phyloP scores from a whole-genome alignment of 1,284 basidiomycete species.

The Cutaneotrichosporon cyanovorans region DNA sequence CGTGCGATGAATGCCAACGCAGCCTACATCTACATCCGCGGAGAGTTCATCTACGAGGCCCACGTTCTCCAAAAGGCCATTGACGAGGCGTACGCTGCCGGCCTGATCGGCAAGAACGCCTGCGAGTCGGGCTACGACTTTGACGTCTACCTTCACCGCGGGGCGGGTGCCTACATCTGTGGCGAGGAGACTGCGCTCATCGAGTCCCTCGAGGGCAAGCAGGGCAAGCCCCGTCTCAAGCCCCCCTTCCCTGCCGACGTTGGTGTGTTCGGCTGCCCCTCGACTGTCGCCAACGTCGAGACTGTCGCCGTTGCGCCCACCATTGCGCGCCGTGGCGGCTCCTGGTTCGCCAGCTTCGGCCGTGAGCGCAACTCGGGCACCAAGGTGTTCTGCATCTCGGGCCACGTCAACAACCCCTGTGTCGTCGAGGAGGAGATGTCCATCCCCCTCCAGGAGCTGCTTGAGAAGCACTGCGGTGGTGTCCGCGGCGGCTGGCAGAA shows the following conservation, averaged over 20 bases:
- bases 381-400: slow-evolving; percentile 91
- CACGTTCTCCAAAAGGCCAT: slow-evolving; percentile 90
- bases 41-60: slow-evolving; percentile 95
- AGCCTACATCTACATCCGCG: slow-evolving; percentile 98
- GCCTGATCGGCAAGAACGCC: slow-evolving; percentile 86
- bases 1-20: slow-evolving; percentile 89
- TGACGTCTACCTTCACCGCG: slow-evolving; percentile 95
- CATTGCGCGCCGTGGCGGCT: slow-evolving; percentile 79
- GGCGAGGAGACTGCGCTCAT: slow-evolving; percentile 98
- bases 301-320: slow-evolving; percentile 96
- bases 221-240: slow-evolving; percentile 95
- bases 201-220: slow-evolving; percentile 92
- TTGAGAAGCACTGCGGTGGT: slow-evolving; percentile 96
- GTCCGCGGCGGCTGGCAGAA: slow-evolving; percentile 95
- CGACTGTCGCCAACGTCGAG: slow-evolving; percentile 97
- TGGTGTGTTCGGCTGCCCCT: slow-evolving; percentile 91
- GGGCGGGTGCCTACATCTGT: slow-evolving; percentile 96
- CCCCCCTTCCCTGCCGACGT: slow-evolving; percentile 99
- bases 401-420: slow-evolving; percentile 97
- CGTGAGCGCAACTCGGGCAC: slow-evolving; percentile 90
- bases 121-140: slow-evolving; percentile 89
- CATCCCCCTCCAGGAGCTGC: slow-evolving; percentile 84
- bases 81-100: slow-evolving; percentile 85
- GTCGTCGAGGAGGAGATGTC: slow-evolving; percentile 99
- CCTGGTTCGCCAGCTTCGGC: slow-evolving; percentile 94